These are phyloP conservation scores for Vitis hybrid DNA, from an alignment of 177 flowering plant genomes.

Conservation along the genomic window DNA sequence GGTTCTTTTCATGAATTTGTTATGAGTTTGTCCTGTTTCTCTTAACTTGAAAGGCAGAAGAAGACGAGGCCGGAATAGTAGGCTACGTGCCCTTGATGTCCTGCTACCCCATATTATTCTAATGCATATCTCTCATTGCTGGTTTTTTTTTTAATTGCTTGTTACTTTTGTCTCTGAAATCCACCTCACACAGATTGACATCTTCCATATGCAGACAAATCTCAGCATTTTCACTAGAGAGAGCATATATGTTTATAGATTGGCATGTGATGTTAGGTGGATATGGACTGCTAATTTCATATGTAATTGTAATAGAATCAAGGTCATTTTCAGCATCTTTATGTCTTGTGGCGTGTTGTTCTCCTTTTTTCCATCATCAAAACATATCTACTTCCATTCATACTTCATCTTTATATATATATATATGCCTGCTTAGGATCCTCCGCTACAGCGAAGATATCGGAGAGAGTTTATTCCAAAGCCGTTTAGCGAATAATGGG, in stretches of 20 bases:
- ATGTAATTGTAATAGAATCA: neutral
- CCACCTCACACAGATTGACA: neutral
- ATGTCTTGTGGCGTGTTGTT: constrained; percentile 7
- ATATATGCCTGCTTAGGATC: constrained; percentile 17
- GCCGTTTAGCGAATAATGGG: constrained; percentile 17
- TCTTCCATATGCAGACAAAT: constrained; percentile 19
- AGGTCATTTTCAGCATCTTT: constrained; percentile 38
- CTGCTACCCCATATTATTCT: constrained; percentile 10
- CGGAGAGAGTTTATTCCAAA: constrained; percentile 6
- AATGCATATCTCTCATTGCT: neutral
- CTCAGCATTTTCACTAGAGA: constrained; percentile 16
- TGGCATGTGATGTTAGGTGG: constrained; percentile 1
- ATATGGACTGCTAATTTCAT: constrained; percentile 15
- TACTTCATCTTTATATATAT: neutral
- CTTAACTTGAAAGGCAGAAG: neutral
- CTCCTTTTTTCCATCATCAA: neutral
- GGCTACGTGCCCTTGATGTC: constrained; percentile 32
- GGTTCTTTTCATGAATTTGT: too few relatives aligned
- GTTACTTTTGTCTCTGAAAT: too few relatives aligned
- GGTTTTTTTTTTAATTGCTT: too few relatives aligned
- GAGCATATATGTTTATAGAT: neutral
- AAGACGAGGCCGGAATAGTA: constrained; percentile 12
- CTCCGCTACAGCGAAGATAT: constrained; percentile 2
- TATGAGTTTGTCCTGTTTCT: too few relatives aligned
- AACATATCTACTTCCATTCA: constrained; percentile 5